Evolutionary conservation across 2,329 filamentous ascomycete genomes (phyloP).

Genomic region (Alternaria longipes): DNA sequence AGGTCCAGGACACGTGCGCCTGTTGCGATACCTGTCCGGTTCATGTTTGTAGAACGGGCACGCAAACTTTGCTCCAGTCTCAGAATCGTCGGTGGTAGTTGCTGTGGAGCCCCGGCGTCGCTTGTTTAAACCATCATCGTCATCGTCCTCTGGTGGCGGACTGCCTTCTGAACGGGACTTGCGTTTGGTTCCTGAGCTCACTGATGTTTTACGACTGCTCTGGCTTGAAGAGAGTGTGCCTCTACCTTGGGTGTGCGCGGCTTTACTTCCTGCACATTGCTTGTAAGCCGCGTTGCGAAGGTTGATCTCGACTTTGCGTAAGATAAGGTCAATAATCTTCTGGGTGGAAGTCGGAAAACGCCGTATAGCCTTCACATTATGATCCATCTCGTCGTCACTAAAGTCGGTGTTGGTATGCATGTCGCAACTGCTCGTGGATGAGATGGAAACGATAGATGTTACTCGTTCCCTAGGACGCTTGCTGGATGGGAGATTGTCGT

Average conservation of each 20-base stretch:
- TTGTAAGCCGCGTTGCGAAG: conserved; percentile 36
- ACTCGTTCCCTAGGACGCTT: conserved; percentile 35
- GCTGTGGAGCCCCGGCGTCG: conserved; percentile 37
- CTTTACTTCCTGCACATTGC: conserved; percentile 29
- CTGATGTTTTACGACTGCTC: conserved; percentile 25
- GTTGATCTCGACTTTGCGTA: conserved; percentile 42
- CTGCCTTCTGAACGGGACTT: conserved; percentile 34
- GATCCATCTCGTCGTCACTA: conserved; percentile 35
- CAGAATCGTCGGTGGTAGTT: conserved; percentile 37
- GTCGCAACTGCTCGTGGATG: conserved; percentile 40
- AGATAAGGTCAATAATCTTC: conserved; percentile 39
- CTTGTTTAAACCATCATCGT: conserved; percentile 38
- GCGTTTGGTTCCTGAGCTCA: conserved; percentile 33
- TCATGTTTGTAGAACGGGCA: conserved; percentile 56
- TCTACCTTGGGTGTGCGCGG: conserved; percentile 10
- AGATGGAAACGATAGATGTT: conserved; percentile 37
- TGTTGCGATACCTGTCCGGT: conserved; percentile 46
- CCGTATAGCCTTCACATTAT: not conserved
- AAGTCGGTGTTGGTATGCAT: conserved; percentile 42
- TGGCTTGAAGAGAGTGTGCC: conserved; percentile 3
- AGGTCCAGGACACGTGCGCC: conserved; percentile 50
- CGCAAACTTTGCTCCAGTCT: conserved; percentile 42
- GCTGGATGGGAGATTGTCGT: conserved; percentile 33
- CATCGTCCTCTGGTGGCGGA: conserved; percentile 28
- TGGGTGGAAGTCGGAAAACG: conserved; percentile 29